Conservation (phyloP, 371 early-diverging fungal genomes). For the Rhizopus arrhizus region DNA sequence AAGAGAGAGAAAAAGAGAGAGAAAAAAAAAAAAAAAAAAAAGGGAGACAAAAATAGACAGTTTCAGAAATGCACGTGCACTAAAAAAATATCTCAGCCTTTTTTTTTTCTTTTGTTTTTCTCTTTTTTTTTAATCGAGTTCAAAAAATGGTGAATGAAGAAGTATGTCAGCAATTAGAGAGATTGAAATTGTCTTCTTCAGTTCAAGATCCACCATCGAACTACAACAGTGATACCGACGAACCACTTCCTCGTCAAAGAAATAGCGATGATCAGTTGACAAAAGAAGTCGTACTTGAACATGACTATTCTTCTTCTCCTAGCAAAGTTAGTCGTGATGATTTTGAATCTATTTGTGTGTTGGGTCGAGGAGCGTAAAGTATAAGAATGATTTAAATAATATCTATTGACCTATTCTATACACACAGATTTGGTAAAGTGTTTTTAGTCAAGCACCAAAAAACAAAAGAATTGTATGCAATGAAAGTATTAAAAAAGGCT, state of each 20-base stretch:
- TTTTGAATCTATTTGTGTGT: constrained; percentile 87
- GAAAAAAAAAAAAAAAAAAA: too few relatives aligned
- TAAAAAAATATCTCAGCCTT: not conserved
- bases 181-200: constrained; percentile 22
- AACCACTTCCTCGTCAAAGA: constrained; percentile 36
- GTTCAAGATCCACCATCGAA: constrained; percentile 36
- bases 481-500: constrained; percentile 94
- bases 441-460: constrained; percentile 75
- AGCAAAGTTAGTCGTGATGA: constrained; percentile 77
- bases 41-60: too few relatives aligned
- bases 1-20: too few relatives aligned
- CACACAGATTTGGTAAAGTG: constrained; percentile 74
- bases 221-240: constrained; percentile 49
- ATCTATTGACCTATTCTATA: not conserved
- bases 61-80: not conserved
- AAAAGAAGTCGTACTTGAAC: constrained; percentile 29
- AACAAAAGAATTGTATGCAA: constrained; percentile 74
- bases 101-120: not conserved
- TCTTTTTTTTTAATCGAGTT: constrained; percentile 1
- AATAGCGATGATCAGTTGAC: constrained; percentile 14
- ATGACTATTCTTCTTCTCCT: constrained; percentile 29
- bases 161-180: not conserved
- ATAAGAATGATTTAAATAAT: not conserved
- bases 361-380: constrained; percentile 89
- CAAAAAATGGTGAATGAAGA: not conserved